Base-by-base conservation (phyloP, 1,284 basidiomycete genomes). In the Malassezia globosa region DNA sequence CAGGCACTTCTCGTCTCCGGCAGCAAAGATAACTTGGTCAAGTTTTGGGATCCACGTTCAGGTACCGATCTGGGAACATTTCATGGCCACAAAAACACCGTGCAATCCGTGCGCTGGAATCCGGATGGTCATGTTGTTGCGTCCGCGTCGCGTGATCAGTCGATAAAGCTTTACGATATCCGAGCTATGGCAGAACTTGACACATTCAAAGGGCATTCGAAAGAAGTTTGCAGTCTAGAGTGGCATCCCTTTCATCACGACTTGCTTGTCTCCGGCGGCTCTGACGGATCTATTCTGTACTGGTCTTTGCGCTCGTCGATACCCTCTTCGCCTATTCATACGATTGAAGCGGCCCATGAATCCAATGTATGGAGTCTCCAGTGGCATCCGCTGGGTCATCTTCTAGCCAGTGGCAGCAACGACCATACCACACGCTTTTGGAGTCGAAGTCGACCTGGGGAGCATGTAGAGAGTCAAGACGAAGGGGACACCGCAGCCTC, bases 361-460 rank as follows among this genome's bases (percentile, higher is more conserved):
- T 87, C 85, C 37, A 94, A 92, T 73, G 85, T 97, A 54, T 96
- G 90, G 87, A 82, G 86, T 0, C 79, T 97, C 57, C 81, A 86
- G 5, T 97, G 83, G 79, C 92, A 97, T 74, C 92, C 92, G 0
- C 79, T 96, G 8, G 92, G 94, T 0, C 90, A 97, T 73, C 78
- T 96, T 57, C 81, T 97, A 56, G 88, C 84, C 58, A 83, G 80
- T 48, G 94, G 85, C 7, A 86, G 84, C 25, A 96, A 95, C 75
- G 92, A 97, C 75, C 88, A 94, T 73, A 94, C 90, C 10, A 94
- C 92, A 13, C 81, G 90, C 11, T 97, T 96, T 78, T 97, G 94
- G 92, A 83, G 83, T 47, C 80, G 92, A 43, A 84, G 87, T 59
- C 77, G 83, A 38, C 88, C 81, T 0, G 85, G 85, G 22, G 56